Evolutionary conservation across 2,329 filamentous ascomycete species (phyloP), one percentile per base, ranked within the genome.

Genomic region (Cladosporium sp.): DNA sequence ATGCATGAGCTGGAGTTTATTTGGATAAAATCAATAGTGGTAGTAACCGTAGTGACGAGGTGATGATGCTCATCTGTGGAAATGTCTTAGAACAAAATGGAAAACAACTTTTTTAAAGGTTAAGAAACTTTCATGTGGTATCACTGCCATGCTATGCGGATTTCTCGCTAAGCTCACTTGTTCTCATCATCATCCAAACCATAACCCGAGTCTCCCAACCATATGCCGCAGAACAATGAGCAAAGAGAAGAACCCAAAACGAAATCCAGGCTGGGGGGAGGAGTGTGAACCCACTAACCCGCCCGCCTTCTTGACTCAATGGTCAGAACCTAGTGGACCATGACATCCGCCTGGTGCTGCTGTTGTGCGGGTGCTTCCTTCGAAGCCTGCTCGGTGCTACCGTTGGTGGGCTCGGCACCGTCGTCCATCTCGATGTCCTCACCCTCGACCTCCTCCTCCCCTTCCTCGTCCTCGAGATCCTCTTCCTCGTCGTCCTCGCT

Each of bases 401-500:
- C 63, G 34, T 63, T 57, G 30, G 57, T 36, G 13, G 34, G 30
- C 26, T 58, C 43, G 46, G 46, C 30, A 21, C 49, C 48, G 16
- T 53, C 63, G 51, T 56, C 74, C 72, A 65, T 65, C 43, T 65
- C 75, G 73, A 53, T 63, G 39, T 58, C 63, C 34, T 67, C 58
- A 32, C 74, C 72, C 64, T 76, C 73, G 32, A 64, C 68, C 23
- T 72, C 71, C 56, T 68, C 72, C 46, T 72, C 70, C 34, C 77
- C 79, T 58, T 76, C 74, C 59, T 81, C 79, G 65, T 84, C 84
- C 39, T 73, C 70, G 21, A 71, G 63, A 18, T 74, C 71, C 43
- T 76, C 74, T 63, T 80, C 79, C 46, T 78, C 78, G 43, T 77
- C 73, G 53, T 81, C 79, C 64, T 84, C 84, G 61, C 71, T 76